These are phyloP conservation scores for Geosmithia putterillii DNA, from an alignment of 2,329 filamentous ascomycete species.

Conservation along the genomic window DNA sequence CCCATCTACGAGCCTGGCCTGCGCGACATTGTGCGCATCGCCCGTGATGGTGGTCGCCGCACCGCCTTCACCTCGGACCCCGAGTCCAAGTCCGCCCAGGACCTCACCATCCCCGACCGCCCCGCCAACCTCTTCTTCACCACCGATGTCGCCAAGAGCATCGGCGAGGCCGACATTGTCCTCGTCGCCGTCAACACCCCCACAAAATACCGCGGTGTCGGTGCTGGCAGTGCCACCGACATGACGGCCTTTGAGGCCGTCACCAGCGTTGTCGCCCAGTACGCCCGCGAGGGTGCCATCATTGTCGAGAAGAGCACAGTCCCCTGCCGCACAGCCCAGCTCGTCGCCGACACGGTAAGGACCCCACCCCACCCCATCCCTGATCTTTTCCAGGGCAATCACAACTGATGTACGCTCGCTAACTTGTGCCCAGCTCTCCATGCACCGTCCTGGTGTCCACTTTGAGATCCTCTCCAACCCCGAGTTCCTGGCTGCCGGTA, in stretches of 20 bases:
- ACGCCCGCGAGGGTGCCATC: constrained; percentile 55
- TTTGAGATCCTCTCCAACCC: constrained; percentile 75
- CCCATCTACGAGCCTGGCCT: constrained; percentile 69
- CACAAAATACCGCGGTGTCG: constrained; percentile 58
- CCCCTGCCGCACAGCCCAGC: constrained; percentile 60
- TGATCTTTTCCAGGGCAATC: background rate
- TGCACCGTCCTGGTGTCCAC: constrained; percentile 47
- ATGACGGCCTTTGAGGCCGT: constrained; percentile 62
- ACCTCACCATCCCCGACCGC: constrained; percentile 27
- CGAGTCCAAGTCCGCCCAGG: constrained; percentile 14
- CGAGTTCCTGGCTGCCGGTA: constrained; percentile 70
- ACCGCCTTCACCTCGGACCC: constrained; percentile 26
- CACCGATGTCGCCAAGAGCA: constrained; percentile 47
- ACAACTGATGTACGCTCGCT: background rate
- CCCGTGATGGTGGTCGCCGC: constrained; percentile 43
- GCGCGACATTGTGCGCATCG: constrained; percentile 51
- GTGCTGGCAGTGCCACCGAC: constrained; percentile 60
- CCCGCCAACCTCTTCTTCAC: constrained; percentile 62
- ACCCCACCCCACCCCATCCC: background rate
- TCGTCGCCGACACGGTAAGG: constrained; percentile 54
- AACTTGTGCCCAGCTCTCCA: constrained; percentile 30
- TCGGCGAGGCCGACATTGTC: constrained; percentile 58
- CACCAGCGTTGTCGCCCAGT: constrained; percentile 51
- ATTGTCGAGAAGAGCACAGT: constrained; percentile 78
- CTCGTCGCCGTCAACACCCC: constrained; percentile 71